These are phyloP conservation scores for Candida palmyrensis DNA, from an alignment of 805 yeast genomes.

Conservation along the genomic window DNA sequence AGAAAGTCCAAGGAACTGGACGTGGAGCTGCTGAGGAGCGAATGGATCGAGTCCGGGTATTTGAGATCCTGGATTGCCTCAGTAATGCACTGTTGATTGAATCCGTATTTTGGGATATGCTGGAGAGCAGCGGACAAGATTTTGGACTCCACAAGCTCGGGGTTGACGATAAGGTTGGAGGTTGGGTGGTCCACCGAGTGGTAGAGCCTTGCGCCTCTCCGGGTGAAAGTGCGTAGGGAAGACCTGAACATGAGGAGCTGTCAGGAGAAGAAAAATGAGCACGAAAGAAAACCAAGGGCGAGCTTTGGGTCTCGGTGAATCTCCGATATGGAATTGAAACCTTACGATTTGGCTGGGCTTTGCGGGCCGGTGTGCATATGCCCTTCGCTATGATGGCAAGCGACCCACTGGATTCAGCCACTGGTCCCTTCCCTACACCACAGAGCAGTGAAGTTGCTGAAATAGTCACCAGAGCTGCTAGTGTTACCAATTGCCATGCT, in stretches of 20 bases:
- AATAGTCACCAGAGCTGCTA: not conserved
- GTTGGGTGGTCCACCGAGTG: slow-evolving; percentile 34
- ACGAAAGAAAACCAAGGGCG: too few relatives aligned
- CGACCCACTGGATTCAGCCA: too few relatives aligned
- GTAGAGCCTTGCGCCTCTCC: slow-evolving; percentile 17
- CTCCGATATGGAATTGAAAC: too few relatives aligned
- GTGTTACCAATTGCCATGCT: slow-evolving; percentile 10
- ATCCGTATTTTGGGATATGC: slow-evolving; percentile 50
- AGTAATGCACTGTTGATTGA: slow-evolving; percentile 42
- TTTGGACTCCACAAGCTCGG: slow-evolving; percentile 31
- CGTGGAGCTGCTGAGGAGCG: slow-evolving; percentile 30
- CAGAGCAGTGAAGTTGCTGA: not conserved
- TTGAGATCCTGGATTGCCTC: slow-evolving; percentile 44
- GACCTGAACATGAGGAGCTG: not conserved
- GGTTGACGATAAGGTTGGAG: slow-evolving; percentile 28
- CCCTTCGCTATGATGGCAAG: too few relatives aligned
- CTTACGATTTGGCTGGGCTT: too few relatives aligned
- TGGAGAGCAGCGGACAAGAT: slow-evolving; percentile 35
- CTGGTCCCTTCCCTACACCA: too few relatives aligned
- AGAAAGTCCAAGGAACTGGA: slow-evolving; percentile 50
- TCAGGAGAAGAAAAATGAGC: too few relatives aligned
- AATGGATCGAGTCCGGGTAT: slow-evolving; percentile 47
- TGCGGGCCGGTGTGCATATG: too few relatives aligned
- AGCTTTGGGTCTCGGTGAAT: too few relatives aligned
- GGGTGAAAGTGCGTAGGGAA: too few relatives aligned